These are phyloP conservation scores for Rhododendron kiyosumense DNA, from an alignment of 148 eudicot species.

Conservation along the genomic window DNA sequence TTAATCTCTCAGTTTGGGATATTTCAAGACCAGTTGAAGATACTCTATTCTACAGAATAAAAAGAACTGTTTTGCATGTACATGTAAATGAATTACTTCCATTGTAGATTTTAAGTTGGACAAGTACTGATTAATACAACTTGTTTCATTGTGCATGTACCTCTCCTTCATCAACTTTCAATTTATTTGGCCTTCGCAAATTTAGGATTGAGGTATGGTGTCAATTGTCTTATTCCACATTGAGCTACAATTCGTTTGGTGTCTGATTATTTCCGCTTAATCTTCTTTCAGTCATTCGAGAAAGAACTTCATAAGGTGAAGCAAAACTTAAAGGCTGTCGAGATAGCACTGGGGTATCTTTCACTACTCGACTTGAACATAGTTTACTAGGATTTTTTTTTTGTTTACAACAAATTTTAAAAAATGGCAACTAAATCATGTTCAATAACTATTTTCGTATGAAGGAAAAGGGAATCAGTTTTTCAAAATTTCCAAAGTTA, in stretches of 20 bases:
- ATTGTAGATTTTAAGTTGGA: neutral
- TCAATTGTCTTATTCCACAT: neutral
- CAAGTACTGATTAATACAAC: neutral
- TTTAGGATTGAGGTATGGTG: conserved; percentile 1
- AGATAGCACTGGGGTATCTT: neutral
- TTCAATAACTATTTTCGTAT: neutral
- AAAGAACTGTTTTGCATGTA: neutral
- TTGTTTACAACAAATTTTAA: neutral
- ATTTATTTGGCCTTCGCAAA: neutral
- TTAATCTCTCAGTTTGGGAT: neutral
- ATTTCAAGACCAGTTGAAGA: too few species aligned
- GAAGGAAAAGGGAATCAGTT: neutral
- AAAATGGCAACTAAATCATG: neutral
- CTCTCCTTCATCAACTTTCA: neutral
- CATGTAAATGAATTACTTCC: neutral
- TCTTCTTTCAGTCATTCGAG: conserved; percentile 7
- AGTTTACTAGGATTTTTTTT: neutral
- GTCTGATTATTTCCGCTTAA: neutral
- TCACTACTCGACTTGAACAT: neutral
- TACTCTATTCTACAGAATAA: neutral
- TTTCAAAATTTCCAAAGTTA: neutral
- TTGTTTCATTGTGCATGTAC: neutral
- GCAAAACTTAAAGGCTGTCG: neutral
- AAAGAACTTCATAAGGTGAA: conserved; percentile 1
- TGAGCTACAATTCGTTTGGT: neutral